phyloP scores from a whole-genome alignment of 371 early-diverging fungal genomes.

The Mucor lusitanicus region DNA sequence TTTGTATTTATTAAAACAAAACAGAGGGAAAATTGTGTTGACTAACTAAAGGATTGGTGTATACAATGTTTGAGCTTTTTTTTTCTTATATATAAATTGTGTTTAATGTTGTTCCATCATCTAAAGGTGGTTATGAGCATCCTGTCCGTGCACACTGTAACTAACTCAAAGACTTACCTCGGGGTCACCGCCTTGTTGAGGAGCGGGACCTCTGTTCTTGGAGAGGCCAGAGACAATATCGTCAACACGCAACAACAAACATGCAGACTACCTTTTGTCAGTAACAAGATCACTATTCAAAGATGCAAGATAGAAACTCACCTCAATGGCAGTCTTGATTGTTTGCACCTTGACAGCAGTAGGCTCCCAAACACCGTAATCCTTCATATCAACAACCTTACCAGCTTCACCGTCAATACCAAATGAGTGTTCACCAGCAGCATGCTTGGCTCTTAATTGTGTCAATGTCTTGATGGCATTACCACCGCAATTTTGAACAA shows the following conservation, averaged over 20 bases:
- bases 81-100: background rate
- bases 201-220: conserved; percentile 51
- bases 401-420: conserved; percentile 98
- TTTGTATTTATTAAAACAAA: background rate
- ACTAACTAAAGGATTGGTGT: background rate
- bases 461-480: conserved; percentile 95
- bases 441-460: conserved; percentile 95
- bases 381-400: conserved; percentile 95
- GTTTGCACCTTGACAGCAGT: conserved; percentile 99
- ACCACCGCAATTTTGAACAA: conserved; percentile 99
- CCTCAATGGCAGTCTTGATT: conserved; percentile 99
- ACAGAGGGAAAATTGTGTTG: background rate
- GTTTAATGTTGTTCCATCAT: conserved; percentile 16
- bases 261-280: conserved; percentile 67
- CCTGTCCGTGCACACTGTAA: background rate
- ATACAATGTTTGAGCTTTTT: conserved; percentile 3
- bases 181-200: conserved; percentile 17
- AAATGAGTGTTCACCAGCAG: conserved; percentile 82
- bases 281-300: background rate
- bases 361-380: conserved; percentile 99
- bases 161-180: background rate
- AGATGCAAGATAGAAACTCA: conserved; percentile 15
- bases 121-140: background rate
- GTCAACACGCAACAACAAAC: conserved; percentile 93
- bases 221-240: conserved; percentile 96